Evolutionary conservation across 2,329 filamentous ascomycete species (phyloP).

Genomic region (Alternaria brassicae): DNA sequence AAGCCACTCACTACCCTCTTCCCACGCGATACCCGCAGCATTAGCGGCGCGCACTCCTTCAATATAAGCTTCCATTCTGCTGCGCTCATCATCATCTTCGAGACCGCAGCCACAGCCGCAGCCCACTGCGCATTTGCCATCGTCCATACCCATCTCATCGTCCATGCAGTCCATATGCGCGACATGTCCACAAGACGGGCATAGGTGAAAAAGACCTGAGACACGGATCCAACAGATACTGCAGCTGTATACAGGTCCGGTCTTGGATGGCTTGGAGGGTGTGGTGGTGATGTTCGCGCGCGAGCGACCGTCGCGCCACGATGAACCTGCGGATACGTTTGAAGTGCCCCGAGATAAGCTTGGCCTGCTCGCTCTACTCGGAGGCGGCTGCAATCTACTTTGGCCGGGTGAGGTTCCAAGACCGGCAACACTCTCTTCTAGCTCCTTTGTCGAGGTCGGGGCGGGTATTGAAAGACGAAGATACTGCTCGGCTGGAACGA

Average conservation of each 20-base stretch:
- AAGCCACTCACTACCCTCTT: conserved; percentile 35
- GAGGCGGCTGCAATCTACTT: conserved; percentile 25
- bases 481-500: conserved; percentile 37
- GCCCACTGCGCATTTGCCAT: conserved; percentile 42
- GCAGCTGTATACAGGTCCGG: conserved; percentile 42
- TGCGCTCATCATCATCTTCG: conserved; percentile 35
- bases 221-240: conserved; percentile 51
- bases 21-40: conserved; percentile 36
- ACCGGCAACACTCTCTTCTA: conserved; percentile 27
- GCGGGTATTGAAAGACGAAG: conserved; percentile 41
- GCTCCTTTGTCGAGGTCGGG: conserved; percentile 26
- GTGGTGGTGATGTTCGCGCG: conserved; percentile 13
- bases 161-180: conserved; percentile 49
- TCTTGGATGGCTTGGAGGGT: conserved; percentile 19
- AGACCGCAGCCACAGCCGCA: conserved; percentile 41
- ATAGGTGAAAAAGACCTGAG: conserved; percentile 45
- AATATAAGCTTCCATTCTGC: conserved; percentile 38
- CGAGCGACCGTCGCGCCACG: conserved; percentile 21
- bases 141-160: conserved; percentile 31
- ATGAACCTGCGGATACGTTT: conserved; percentile 35
- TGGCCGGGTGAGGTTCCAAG: conserved; percentile 27
- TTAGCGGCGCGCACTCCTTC: conserved; percentile 38
- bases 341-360: conserved; percentile 39
- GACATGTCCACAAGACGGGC: conserved; percentile 47
- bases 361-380: conserved; percentile 22